Evolutionary conservation across 2,329 filamentous ascomycete genomes (phyloP), one percentile per base, ranked within the genome.

Genomic region (Polychaeton citri): DNA sequence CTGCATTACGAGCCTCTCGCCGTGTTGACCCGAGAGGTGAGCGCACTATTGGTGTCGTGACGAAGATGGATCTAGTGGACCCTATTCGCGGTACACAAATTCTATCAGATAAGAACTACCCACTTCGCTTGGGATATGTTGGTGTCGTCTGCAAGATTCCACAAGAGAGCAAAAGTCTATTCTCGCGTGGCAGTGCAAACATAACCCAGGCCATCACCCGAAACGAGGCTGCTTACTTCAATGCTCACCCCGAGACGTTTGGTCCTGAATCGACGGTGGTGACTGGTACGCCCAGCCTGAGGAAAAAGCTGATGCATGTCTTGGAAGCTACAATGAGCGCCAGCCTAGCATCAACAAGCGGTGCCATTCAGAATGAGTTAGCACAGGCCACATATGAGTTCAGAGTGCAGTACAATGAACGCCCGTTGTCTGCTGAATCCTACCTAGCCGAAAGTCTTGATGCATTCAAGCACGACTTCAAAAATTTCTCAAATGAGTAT

Each of bases 401-500:
- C 69, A 98, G 98, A 58, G 90, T 98, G 4, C 92, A 98, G 58
- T 98, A 98, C 63, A 98, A 98, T 52, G 90, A 98, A 56, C 78
- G 90, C 5, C 85, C 88, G 1, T 67, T 98, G 21, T 94, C 85
- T 34, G 90, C 90, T 2, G 90, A 98, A 56, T 94, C 88, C 3
- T 98, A 98, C 55, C 72, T 98, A 26, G 90, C 90, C 2, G 90
- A 96, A 58, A 93, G 83, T 46, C 66, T 98, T 3, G 90, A 98
- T 58, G 79, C 80, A 15, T 96, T 98, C 71, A 98, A 98, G 62
- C 92, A 96, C 59, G 84, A 85, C 0, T 98, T 98, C 64, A 95
- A 94, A 56, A 80, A 82, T 46, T 94, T 96, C 53, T 79, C 85
- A 0, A 85, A 93, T 46, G 72, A 74, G 19, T 98, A 98, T 52